Conservation (phyloP, 306 rosid genomes). For the Hippophae gyantsensis region DNA sequence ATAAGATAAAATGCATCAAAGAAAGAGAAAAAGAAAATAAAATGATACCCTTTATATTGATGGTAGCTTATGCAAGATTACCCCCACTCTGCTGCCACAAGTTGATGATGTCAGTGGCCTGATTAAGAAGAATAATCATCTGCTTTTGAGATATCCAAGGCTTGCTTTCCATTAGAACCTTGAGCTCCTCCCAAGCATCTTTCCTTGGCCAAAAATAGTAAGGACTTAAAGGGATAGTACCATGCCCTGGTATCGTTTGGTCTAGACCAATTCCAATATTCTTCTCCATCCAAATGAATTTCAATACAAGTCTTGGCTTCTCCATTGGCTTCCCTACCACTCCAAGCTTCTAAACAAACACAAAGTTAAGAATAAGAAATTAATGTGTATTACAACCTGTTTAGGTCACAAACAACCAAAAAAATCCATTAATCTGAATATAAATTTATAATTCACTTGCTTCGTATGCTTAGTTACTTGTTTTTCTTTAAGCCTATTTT, state of each 20-base stretch:
- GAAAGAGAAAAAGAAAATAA: no score
- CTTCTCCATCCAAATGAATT: conserved; percentile 99
- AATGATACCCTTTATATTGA: no score
- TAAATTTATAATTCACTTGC: not conserved
- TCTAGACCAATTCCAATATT: conserved; percentile 86
- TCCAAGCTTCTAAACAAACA: conserved; percentile 52
- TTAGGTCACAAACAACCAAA: no score
- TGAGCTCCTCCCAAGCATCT: conserved; percentile 99
- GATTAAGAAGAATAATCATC: conserved; percentile 97
- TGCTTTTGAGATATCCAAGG: conserved; percentile 98
- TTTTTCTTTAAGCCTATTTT: not conserved
- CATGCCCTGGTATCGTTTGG: conserved; percentile 73
- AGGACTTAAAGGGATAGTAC: conserved; percentile 83
- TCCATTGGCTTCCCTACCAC: conserved; percentile 75
- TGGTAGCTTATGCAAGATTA: conserved; percentile 40
- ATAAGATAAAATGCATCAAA: no score
- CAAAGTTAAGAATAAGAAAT: not conserved
- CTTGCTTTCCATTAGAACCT: conserved; percentile 84
- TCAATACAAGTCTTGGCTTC: conserved; percentile 75
- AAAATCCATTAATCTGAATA: no score
- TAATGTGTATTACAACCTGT: no score
- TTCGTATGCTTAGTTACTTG: not conserved
- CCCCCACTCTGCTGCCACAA: conserved; percentile 99
- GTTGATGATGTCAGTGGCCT: conserved; percentile 93
- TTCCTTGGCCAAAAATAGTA: conserved; percentile 98